phyloP scores from a whole-genome alignment of 306 rosid species.

The Erythrophleum fordii region DNA sequence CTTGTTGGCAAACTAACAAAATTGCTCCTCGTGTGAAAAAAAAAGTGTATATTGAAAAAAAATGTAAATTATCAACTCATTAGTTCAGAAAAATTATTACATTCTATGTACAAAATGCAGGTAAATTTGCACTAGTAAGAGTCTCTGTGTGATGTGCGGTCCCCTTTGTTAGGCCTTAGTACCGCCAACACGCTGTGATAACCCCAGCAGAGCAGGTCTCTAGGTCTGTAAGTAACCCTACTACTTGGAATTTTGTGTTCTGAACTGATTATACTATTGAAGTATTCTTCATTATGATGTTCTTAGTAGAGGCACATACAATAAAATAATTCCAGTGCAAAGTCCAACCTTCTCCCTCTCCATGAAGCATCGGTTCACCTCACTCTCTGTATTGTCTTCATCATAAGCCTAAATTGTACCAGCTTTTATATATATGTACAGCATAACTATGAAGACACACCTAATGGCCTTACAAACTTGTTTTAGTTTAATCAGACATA shows the following conservation, averaged over 20 bases:
- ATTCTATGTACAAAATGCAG: too few relatives aligned
- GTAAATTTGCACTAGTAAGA: too few relatives aligned
- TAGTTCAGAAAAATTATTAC: too few relatives aligned
- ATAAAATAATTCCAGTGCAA: slow-evolving; percentile 31
- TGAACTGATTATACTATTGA: slow-evolving; percentile 29
- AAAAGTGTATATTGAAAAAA: too few relatives aligned
- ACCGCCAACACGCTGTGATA: neutral
- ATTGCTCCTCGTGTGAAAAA: too few relatives aligned
- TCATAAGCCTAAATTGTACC: neutral
- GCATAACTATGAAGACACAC: neutral
- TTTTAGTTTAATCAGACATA: neutral
- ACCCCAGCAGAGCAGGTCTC: neutral
- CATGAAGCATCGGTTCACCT: neutral
- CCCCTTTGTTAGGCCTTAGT: slow-evolving; percentile 30
- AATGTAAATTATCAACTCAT: too few relatives aligned
- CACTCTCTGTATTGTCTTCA: neutral
- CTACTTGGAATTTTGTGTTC: slow-evolving; percentile 37
- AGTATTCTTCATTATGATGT: slow-evolving; percentile 33
- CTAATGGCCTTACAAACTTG: neutral
- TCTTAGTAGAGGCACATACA: slow-evolving; percentile 29
- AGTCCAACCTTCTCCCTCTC: neutral
- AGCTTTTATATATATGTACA: neutral
- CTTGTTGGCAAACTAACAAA: too few relatives aligned
- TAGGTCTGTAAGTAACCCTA: neutral
- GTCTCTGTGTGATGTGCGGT: slow-evolving; percentile 15